Evolutionary conservation across 2,329 filamentous ascomycete genomes (phyloP), one percentile per base, ranked within the genome.

Genomic region (Aspergillus melleus): DNA sequence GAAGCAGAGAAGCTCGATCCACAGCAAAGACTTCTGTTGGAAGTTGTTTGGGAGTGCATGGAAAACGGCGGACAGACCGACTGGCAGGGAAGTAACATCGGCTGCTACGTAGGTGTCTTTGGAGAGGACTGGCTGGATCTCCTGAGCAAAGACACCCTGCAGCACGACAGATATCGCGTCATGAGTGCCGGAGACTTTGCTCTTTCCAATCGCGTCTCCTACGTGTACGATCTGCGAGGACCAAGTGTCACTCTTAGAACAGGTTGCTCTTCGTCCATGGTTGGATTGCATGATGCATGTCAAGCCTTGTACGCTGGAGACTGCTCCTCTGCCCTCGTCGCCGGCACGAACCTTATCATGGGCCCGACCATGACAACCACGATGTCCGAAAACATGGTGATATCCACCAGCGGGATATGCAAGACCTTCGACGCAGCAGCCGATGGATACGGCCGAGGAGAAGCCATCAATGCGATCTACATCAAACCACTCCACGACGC

Each of bases 251-350:
- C 63, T 1, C 60, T 77, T 2, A 66, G 70, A 14, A 78, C 77
- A 0, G 77, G 69, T 1, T 77, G 76, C 49, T 77, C 74, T 0
- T 70, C 74, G 0, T 68, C 73, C 1, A 53, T 78, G 9, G 61
- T 70, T 1, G 67, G 58, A 14, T 59, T 78, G 1, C 66, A 77
- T 50, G 63, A 61, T 11, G 61, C 61, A 4, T 71, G 54, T 72
- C 76, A 66, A 66, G 6, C 53, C 73, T 1, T 60, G 54, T 14
- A 61, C 36, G 9, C 42, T 12, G 61, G 59, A 10, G 61, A 63
- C 29, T 63, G 61, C 29, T 55, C 55, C 6, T 63, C 61, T 0
- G 74, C 75, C 2, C 36, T 78, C 2, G 74, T 76, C 2, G 71
- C 66, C 1, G 75, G 76, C 1, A 64, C 64, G 1, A 77, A 70